These are phyloP conservation scores for Suillus paluster DNA, from an alignment of 768 basidiomycete genomes.

Conservation along the genomic window DNA sequence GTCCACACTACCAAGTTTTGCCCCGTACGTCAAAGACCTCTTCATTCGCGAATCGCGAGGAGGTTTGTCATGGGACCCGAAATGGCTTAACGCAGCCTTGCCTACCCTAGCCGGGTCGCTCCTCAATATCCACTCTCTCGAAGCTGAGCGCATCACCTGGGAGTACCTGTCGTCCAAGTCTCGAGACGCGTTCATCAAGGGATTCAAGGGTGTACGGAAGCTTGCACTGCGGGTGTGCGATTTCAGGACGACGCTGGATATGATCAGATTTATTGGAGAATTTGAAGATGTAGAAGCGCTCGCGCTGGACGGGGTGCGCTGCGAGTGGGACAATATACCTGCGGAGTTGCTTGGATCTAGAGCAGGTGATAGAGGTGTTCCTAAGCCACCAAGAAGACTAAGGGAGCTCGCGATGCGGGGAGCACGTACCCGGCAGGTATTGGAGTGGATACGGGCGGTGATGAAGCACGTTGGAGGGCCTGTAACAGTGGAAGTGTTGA, in stretches of 20 bases:
- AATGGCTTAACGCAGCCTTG: slow-evolving; percentile 35
- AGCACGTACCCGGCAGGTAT: slow-evolving; percentile 26
- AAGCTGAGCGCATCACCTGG: slow-evolving; percentile 37
- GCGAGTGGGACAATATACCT: slow-evolving; percentile 8
- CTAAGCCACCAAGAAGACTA: slow-evolving; percentile 23
- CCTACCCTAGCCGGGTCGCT: slow-evolving; percentile 28
- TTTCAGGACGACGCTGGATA: slow-evolving; percentile 30
- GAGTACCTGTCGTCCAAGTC: slow-evolving; percentile 34
- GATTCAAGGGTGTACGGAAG: slow-evolving; percentile 24
- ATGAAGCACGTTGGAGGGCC: slow-evolving; percentile 13
- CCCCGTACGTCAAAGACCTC: slow-evolving; percentile 51
- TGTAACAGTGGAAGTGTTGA: slow-evolving; percentile 14
- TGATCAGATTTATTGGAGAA: slow-evolving; percentile 33
- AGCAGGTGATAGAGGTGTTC: background rate
- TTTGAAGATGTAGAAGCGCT: slow-evolving; percentile 31
- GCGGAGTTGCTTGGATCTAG: slow-evolving; percentile 9
- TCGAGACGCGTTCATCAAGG: slow-evolving; percentile 26
- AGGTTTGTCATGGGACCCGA: slow-evolving; percentile 34
- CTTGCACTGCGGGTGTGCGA: slow-evolving; percentile 29
- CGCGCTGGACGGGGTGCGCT: slow-evolving; percentile 35
- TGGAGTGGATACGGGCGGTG: slow-evolving; percentile 33
- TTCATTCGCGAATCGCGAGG: slow-evolving; percentile 36
- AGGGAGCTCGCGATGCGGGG: slow-evolving; percentile 31
- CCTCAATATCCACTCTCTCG: slow-evolving; percentile 25
- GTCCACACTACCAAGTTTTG: slow-evolving; percentile 55